Percentiles rank a stretch among this genome's conserved stretches.
phyloP scores from a whole-genome alignment of 2,329 filamentous ascomycete species.

The Leptoxyphium fumago region DNA sequence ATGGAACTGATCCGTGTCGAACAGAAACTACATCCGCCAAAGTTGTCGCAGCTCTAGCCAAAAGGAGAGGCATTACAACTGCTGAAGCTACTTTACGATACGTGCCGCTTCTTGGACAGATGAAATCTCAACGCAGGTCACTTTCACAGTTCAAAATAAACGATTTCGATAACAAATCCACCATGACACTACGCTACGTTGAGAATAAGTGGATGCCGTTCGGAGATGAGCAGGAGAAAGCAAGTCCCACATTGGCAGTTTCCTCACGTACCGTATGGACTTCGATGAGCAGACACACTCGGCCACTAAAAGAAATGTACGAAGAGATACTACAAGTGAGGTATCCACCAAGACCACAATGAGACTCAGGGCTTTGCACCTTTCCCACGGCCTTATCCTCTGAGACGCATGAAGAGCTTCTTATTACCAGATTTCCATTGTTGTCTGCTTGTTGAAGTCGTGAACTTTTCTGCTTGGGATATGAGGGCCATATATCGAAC shows the following conservation, averaged over 20 bases:
- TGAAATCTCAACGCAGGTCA: background rate
- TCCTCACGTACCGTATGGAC: constrained; percentile 7
- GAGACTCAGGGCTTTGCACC: too few species aligned
- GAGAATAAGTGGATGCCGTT: background rate
- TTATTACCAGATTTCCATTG: too few species aligned
- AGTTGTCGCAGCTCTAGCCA: too few species aligned
- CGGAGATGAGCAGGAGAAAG: constrained; percentile 2
- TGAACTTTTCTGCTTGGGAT: too few species aligned
- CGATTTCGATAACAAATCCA: background rate
- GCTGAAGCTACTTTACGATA: background rate
- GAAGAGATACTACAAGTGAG: constrained; percentile 11
- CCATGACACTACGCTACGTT: too few species aligned
- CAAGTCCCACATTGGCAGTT: constrained; percentile 5
- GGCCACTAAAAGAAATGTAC: constrained; percentile 9
- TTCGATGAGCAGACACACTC: constrained; percentile 10
- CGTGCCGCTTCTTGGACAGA: background rate
- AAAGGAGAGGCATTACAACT: background rate
- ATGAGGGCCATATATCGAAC: too few species aligned
- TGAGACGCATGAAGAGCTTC: too few species aligned
- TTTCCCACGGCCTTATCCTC: too few species aligned
- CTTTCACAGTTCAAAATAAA: background rate
- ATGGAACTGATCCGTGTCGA: too few species aligned
- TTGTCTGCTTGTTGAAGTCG: too few species aligned
- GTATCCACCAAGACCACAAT: background rate
- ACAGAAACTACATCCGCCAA: too few species aligned